Evolutionary conservation across 2,329 filamentous ascomycete genomes (phyloP).

Genomic region (Coniella lustricola): DNA sequence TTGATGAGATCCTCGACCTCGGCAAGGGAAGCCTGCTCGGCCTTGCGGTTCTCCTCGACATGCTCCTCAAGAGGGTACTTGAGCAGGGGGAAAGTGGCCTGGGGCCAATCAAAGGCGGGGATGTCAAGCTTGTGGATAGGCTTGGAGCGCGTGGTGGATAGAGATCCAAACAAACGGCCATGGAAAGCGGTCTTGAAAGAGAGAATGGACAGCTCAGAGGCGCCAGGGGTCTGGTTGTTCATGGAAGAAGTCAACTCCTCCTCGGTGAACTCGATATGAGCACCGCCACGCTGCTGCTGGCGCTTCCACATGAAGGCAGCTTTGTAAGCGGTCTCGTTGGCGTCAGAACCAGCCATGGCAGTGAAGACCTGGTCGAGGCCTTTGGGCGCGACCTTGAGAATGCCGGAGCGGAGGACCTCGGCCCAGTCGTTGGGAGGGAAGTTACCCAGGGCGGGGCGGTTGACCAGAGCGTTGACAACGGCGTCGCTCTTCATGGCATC

Average conservation of each 20-base stretch:
- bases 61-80: constrained; percentile 83
- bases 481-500: constrained; percentile 66
- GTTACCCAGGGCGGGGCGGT: constrained; percentile 83
- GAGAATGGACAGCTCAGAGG: constrained; percentile 71
- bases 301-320: constrained; percentile 91
- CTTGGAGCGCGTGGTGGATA: constrained; percentile 88
- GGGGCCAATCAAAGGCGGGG: constrained; percentile 90
- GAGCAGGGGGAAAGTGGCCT: constrained; percentile 75
- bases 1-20: constrained; percentile 79
- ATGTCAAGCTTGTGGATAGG: constrained; percentile 93
- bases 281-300: constrained; percentile 72
- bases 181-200: constrained; percentile 88
- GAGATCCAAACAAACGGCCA: constrained; percentile 78
- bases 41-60: constrained; percentile 70
- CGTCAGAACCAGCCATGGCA: constrained; percentile 80
- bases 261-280: constrained; percentile 68
- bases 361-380: constrained; percentile 87
- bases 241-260: constrained; percentile 70
- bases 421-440: constrained; percentile 85
- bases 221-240: constrained; percentile 72
- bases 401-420: constrained; percentile 67
- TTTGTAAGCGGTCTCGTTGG: constrained; percentile 93
- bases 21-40: constrained; percentile 72
- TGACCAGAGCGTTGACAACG: constrained; percentile 76
- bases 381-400: constrained; percentile 75